Evolutionary conservation across 2,329 filamentous ascomycete genomes (phyloP).

Genomic region (Aspergillus felis): DNA sequence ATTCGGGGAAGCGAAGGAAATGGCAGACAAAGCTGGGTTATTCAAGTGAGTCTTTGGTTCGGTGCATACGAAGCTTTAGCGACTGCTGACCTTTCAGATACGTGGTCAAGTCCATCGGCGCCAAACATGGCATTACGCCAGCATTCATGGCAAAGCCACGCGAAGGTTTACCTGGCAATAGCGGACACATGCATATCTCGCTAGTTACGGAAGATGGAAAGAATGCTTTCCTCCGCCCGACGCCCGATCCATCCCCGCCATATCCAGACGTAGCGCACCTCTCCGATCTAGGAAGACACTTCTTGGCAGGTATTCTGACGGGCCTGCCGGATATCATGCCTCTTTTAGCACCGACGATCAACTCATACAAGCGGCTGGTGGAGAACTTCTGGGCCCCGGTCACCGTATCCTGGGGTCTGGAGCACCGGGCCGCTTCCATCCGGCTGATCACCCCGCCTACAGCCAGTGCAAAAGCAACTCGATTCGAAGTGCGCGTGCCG

Average conservation of each 20-base stretch:
- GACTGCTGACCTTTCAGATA: constrained; percentile 48
- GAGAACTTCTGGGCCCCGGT: constrained; percentile 99
- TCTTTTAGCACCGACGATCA: constrained; percentile 86
- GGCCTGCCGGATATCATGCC: constrained; percentile 96
- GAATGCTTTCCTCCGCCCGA: constrained; percentile 76
- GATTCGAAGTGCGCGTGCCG: constrained; percentile 88
- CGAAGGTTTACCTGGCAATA: constrained; percentile 87
- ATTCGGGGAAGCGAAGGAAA: constrained; percentile 79
- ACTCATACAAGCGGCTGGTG: constrained; percentile 96
- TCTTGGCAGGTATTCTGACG: constrained; percentile 83
- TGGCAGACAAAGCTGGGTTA: constrained; percentile 86
- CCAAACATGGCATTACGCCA: constrained; percentile 84
- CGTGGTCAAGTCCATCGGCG: constrained; percentile 82
- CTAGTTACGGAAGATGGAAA: constrained; percentile 74
- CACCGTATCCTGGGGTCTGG: constrained; percentile 93
- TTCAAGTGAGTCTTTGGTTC: constrained; percentile 66
- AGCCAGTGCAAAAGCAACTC: constrained; percentile 75
- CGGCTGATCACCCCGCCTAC: constrained; percentile 86
- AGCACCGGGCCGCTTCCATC: constrained; percentile 89
- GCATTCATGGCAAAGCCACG: constrained; percentile 99
- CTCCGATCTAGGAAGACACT: constrained; percentile 85
- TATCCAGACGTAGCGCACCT: constrained; percentile 75
- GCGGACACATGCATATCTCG: constrained; percentile 92
- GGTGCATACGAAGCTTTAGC: neutral
- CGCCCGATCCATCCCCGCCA: constrained; percentile 64